Evolutionary conservation across 768 basidiomycete species (phyloP), one percentile per base, ranked within the genome.

Genomic region (Boletales sp.): DNA sequence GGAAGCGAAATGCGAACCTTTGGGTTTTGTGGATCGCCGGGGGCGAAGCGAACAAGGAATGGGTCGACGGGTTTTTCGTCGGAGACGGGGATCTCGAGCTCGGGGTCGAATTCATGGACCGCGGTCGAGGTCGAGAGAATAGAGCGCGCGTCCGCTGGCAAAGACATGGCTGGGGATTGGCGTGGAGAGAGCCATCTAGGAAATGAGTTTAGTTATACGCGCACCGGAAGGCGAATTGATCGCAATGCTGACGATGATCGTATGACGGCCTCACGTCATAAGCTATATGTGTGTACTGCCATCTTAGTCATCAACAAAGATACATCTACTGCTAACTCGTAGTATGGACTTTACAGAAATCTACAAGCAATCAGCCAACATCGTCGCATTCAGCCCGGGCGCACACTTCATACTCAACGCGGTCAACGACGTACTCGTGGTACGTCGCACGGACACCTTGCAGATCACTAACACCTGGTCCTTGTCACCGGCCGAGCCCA

Each of bases 291-390:
- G 21, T 25, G 21, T 5, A 25, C 21, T 3, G 21, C 21, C 21
- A 5, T 25, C 25, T 28, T 28, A 28, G 25, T 28, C 25, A 28
- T 28, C 25, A 28, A 28, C 25, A 28, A 28, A 28, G 25, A 28
- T 6, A 28, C 25, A 28, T 6, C 25, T 28, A 5, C 21, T 5
- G 21, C 21, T 5, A 25, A 25, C 21, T 5, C n/a, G n/a, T n/a
- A 28, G 4, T 28, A 90, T 90, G 88, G 90, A 93, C 69, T 92
- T 92, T 61, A 92, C 90, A 17, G 87, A 92, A 64, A 77, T 88
- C 54, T 92, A 91, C 76, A 80, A 78, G 54, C 89, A 90, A 43
- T 78, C 88, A 6, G 68, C 73, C 8, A 76, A 69, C n/a, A 78
- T 90, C 38, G 88, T 90, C 52, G 65, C 76, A 15, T 94, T 92